Conservation (phyloP, 2,329 filamentous ascomycete genomes). For the Aureobasidium zeae region DNA sequence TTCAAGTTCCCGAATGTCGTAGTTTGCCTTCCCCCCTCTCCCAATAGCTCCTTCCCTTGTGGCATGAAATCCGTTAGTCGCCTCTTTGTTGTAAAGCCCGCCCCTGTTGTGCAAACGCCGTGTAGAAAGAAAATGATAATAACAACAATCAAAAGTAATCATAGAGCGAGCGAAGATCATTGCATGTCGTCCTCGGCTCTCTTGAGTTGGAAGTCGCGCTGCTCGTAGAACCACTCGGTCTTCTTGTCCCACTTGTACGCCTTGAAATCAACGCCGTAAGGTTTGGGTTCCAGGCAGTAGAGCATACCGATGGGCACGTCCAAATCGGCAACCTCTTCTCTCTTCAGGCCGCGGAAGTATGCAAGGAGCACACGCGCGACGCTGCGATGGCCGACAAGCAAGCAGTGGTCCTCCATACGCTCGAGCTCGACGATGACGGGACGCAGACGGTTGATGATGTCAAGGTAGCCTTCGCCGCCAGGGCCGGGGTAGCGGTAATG, state of each 20-base stretch:
- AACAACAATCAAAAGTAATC: too few relatives aligned
- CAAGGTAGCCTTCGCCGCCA: slow-evolving; percentile 80
- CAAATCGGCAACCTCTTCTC: slow-evolving; percentile 86
- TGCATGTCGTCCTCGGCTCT: slow-evolving; percentile 40
- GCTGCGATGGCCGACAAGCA: slow-evolving; percentile 86
- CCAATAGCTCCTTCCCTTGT: too few relatives aligned
- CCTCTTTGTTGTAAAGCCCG: too few relatives aligned
- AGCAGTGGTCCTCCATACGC: slow-evolving; percentile 88
- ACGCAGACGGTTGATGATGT: slow-evolving; percentile 89
- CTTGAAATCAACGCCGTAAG: slow-evolving; percentile 94
- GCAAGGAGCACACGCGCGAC: slow-evolving; percentile 87
- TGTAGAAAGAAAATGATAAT: too few relatives aligned
- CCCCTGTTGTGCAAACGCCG: too few relatives aligned
- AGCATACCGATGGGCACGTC: slow-evolving; percentile 90
- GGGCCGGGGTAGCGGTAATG: slow-evolving; percentile 87
- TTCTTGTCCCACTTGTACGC: slow-evolving; percentile 82
- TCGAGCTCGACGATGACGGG: slow-evolving; percentile 96
- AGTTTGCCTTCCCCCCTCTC: too few relatives aligned
- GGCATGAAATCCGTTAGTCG: too few relatives aligned
- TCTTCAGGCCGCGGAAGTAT: slow-evolving; percentile 88
- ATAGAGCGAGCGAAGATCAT: too few relatives aligned
- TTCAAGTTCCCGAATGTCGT: too few relatives aligned
- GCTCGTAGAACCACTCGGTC: slow-evolving; percentile 70
- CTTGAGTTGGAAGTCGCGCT: slow-evolving; percentile 72
- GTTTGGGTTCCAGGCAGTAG: slow-evolving; percentile 93